Conservation (phyloP, 2,329 filamentous ascomycete species). For the Clonostachys sp. region DNA sequence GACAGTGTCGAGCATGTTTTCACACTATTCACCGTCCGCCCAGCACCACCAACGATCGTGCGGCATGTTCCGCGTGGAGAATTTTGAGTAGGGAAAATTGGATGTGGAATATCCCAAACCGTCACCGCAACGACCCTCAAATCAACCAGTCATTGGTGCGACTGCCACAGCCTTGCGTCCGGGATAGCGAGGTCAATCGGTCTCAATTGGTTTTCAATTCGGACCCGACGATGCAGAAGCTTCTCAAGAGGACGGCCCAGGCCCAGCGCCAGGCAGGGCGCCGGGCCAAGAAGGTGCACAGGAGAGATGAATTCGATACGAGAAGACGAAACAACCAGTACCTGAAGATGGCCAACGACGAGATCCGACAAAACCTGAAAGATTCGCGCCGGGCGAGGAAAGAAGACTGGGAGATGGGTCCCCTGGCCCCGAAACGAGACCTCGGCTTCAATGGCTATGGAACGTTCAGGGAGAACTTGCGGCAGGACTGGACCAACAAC, state of each 20-base stretch:
- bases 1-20: too few relatives aligned
- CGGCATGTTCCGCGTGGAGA: background rate
- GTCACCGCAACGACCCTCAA: too few relatives aligned
- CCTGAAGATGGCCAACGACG: conserved; percentile 18
- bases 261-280: conserved; percentile 60
- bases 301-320: conserved; percentile 16
- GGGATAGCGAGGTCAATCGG: too few relatives aligned
- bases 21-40: too few relatives aligned
- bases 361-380: conserved; percentile 27
- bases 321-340: conserved; percentile 21
- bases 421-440: conserved; percentile 73
- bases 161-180: too few relatives aligned
- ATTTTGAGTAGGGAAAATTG: background rate
- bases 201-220: background rate
- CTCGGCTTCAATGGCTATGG: conserved; percentile 60
- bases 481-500: conserved; percentile 26
- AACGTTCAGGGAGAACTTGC: conserved; percentile 33
- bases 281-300: conserved; percentile 29
- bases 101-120: background rate
- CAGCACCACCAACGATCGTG: too few relatives aligned
- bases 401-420: conserved; percentile 76
- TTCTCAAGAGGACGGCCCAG: conserved; percentile 60
- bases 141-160: too few relatives aligned
- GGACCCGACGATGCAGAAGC: conserved; percentile 59
- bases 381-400: conserved; percentile 47